A percentile compares a stretch with the other conserved stretches of the same genome.
Evolutionary conservation across 1,284 basidiomycete genomes (phyloP).

Genomic region (Apiotrichum akiyoshidainum): DNA sequence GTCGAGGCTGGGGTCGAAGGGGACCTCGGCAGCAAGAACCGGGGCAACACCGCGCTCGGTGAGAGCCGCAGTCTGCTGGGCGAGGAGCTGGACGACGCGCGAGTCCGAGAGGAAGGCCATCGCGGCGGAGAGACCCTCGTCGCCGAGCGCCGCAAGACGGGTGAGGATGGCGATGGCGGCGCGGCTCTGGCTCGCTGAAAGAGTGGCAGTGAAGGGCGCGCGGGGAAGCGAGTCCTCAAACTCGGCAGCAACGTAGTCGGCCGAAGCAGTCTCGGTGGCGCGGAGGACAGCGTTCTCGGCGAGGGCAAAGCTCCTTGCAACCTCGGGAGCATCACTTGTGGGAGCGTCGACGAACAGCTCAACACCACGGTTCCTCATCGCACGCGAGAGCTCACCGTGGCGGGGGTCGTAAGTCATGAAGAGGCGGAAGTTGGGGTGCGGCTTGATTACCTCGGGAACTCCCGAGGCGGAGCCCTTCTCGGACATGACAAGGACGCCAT

Average conservation of each 20-base stretch:
- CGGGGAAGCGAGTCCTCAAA: background rate
- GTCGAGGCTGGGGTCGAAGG: slow-evolving; percentile 37
- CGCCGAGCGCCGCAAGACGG: slow-evolving; percentile 2
- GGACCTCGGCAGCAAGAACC: slow-evolving; percentile 13
- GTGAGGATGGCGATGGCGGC: background rate
- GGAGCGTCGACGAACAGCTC: slow-evolving; percentile 60
- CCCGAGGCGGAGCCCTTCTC: slow-evolving; percentile 80
- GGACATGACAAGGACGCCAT: slow-evolving; percentile 76
- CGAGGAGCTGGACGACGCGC: slow-evolving; percentile 5
- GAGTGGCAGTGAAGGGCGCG: slow-evolving; percentile 12
- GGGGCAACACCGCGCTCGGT: slow-evolving; percentile 1
- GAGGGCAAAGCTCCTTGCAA: slow-evolving; percentile 5
- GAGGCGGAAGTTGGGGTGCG: slow-evolving; percentile 85
- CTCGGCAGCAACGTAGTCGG: slow-evolving; percentile 1
- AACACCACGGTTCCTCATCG: slow-evolving; percentile 96
- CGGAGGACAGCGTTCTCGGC: slow-evolving; percentile 13
- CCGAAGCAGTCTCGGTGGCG: background rate
- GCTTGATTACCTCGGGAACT: slow-evolving; percentile 66
- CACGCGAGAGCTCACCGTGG: slow-evolving; percentile 89
- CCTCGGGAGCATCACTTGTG: background rate
- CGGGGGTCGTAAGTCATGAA: slow-evolving; percentile 93
- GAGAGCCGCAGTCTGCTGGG: background rate
- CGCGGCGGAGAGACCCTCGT: slow-evolving; percentile 5
- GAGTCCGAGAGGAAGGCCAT: slow-evolving; percentile 14
- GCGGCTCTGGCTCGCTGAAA: slow-evolving; percentile 16